A percentile compares a stretch with the other conserved stretches of the same genome.
Evolutionary conservation across 805 yeast genomes (phyloP).

Genomic region (Yamadazyma takamatsuzukensis): DNA sequence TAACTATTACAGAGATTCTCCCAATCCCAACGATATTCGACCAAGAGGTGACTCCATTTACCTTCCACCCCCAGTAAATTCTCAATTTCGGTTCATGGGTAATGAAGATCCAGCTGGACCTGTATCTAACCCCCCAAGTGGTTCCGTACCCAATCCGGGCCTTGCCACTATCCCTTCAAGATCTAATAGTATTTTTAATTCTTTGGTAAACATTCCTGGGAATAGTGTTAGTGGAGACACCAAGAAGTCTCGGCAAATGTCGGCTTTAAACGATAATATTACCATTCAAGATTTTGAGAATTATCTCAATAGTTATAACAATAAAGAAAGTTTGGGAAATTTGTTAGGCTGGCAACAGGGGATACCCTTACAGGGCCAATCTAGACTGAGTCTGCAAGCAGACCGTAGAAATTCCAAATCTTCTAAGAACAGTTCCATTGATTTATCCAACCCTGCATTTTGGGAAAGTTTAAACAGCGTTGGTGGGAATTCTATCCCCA

Average conservation of each 20-base stretch:
- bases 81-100: slow-evolving; percentile 4
- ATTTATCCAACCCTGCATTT: slow-evolving; percentile 16
- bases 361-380: slow-evolving; percentile 6
- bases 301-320: slow-evolving; percentile 15
- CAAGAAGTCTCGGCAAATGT: slow-evolving; percentile 17
- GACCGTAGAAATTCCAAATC: slow-evolving; percentile 16
- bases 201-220: slow-evolving; percentile 35
- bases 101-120: slow-evolving; percentile 11
- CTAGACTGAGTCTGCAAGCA: slow-evolving; percentile 15
- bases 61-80: slow-evolving; percentile 34
- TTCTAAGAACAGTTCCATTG: slow-evolving; percentile 26
- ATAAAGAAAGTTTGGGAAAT: slow-evolving; percentile 30
- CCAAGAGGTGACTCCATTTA: slow-evolving; percentile 37
- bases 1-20: too few species aligned
- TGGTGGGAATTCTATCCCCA: slow-evolving; percentile 19
- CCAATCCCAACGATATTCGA: too few species aligned
- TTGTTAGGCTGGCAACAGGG: slow-evolving; percentile 27
- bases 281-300: slow-evolving; percentile 31
- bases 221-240: slow-evolving; percentile 22
- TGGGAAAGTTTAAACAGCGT: slow-evolving; percentile 22
- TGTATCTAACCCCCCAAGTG: slow-evolving; percentile 4
- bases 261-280: slow-evolving; percentile 13
- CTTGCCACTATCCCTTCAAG: slow-evolving; percentile 16
- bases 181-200: slow-evolving; percentile 37
- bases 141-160: slow-evolving; percentile 4